phyloP scores from a whole-genome alignment of 78 protist species.

The Anaeramoeba flamelloides region DNA sequence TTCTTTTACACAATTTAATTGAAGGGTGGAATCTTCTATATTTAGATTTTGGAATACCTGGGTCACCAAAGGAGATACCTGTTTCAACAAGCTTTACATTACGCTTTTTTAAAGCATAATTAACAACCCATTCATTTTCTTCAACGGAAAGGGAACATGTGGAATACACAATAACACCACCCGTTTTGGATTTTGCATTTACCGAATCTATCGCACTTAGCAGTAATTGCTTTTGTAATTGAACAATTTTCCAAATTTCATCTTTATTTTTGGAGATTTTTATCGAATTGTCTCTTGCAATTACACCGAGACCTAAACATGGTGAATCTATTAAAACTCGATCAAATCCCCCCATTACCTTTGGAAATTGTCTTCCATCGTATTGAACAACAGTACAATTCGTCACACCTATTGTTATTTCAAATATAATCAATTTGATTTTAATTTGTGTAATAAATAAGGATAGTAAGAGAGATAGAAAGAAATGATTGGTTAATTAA shows the following conservation, averaged over 20 bases:
- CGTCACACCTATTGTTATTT: constrained; percentile 41
- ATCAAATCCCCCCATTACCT: constrained; percentile 55
- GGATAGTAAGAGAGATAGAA: no score
- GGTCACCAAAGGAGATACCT: constrained; percentile 44
- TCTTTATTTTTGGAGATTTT: constrained; percentile 42
- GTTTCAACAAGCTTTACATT: constrained; percentile 28
- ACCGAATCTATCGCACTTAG: constrained; percentile 84
- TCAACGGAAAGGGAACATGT: constrained; percentile 63
- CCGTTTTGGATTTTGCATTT: constrained; percentile 56
- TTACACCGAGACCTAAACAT: constrained; percentile 95
- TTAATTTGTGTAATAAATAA: no score
- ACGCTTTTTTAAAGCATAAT: constrained; percentile 75
- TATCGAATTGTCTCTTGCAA: constrained; percentile 73
- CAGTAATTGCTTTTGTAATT: constrained; percentile 79
- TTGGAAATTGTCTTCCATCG: constrained; percentile 74
- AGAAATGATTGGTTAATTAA: no score
- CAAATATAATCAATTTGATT: no score
- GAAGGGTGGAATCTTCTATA: constrained; percentile 54
- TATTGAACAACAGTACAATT: constrained; percentile 61
- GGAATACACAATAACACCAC: constrained; percentile 58
- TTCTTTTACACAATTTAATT: constrained; percentile 43
- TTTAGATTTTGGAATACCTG: constrained; percentile 49
- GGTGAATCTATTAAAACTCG: constrained; percentile 97
- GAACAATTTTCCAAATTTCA: constrained; percentile 58
- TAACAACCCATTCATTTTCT: constrained; percentile 91